phyloP scores from a whole-genome alignment of 345 rosid species.

The Zanthoxylum bungeanum region DNA sequence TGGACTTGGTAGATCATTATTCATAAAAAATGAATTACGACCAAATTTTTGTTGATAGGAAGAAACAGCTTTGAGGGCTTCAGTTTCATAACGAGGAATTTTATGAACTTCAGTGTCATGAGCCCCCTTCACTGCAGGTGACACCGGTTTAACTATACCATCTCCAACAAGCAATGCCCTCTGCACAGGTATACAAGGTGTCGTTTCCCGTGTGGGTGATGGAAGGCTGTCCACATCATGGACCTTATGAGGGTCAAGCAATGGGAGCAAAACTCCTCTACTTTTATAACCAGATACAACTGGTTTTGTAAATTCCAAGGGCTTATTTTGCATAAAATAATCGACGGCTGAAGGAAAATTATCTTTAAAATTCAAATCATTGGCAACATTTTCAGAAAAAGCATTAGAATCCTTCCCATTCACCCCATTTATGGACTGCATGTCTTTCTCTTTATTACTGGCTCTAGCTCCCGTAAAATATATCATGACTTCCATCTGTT shows the following conservation, averaged over 20 bases:
- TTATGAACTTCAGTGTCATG: conserved; percentile 33
- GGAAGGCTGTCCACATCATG: conserved; percentile 97
- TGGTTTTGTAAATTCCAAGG: conserved; percentile 38
- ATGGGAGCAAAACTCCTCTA: conserved; percentile 54
- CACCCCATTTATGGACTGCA: conserved; percentile 17
- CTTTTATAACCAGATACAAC: conserved; percentile 42
- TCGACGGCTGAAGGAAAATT: conserved; percentile 25
- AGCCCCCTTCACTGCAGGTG: conserved; percentile 32
- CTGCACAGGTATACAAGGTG: conserved; percentile 45
- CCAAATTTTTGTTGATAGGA: conserved; percentile 76
- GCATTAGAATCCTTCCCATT: conserved; percentile 32
- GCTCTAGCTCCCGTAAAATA: conserved; percentile 26
- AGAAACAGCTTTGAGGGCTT: conserved; percentile 72
- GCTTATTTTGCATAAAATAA: conserved; percentile 24
- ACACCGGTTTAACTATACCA: conserved; percentile 30
- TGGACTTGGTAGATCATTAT: conserved; percentile 85
- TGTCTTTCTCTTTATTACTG: conserved; percentile 33
- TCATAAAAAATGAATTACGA: conserved; percentile 36
- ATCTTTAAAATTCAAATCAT: conserved; percentile 14
- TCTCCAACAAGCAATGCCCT: conserved; percentile 35
- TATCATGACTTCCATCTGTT: conserved; percentile 62
- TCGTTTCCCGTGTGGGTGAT: conserved; percentile 80
- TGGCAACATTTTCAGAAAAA: conserved; percentile 20
- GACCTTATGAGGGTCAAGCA: conserved; percentile 91
- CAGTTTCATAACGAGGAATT: conserved; percentile 66